Conservation (phyloP, 768 basidiomycete species). For the Phlebiopsis flavidoalba region DNA sequence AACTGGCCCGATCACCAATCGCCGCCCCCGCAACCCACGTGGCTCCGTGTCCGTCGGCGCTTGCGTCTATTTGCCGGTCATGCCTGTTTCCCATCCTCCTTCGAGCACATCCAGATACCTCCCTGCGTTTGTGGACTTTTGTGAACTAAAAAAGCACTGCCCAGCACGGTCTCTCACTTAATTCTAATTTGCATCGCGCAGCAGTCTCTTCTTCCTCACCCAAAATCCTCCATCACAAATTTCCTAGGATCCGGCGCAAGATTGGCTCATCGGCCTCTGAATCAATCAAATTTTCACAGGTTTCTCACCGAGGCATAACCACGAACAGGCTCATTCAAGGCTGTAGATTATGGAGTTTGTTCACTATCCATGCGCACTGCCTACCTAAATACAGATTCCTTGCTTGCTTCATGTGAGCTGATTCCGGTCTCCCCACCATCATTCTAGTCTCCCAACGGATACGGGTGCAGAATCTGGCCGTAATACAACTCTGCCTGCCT, state of each 20-base stretch:
- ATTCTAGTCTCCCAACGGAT: conserved; percentile 16
- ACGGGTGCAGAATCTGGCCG: conserved; percentile 20
- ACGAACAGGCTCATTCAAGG: not conserved
- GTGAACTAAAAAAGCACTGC: not conserved
- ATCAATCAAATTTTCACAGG: not conserved
- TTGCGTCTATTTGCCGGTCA: not conserved
- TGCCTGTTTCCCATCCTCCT: not conserved
- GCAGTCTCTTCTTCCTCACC: too few relatives aligned
- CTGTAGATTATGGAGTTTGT: not conserved
- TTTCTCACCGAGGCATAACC: not conserved
- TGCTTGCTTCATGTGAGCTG: not conserved
- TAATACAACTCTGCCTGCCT: conserved; percentile 17
- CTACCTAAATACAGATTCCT: not conserved
- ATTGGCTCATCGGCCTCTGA: too few relatives aligned
- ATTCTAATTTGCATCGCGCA: too few relatives aligned
- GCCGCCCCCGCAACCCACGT: not conserved
- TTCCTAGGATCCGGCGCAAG: not conserved
- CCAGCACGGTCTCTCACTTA: too few relatives aligned
- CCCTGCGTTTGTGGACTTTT: not conserved
- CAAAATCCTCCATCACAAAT: too few relatives aligned
- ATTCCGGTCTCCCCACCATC: not conserved
- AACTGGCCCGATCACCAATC: not conserved
- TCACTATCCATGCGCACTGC: not conserved
- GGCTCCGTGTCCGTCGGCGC: not conserved
- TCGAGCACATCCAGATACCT: not conserved